Percentiles rank a stretch among this genome's conserved stretches.
phyloP scores from a whole-genome alignment of 2,329 filamentous ascomycete genomes.

The Hypoxylon sp. region DNA sequence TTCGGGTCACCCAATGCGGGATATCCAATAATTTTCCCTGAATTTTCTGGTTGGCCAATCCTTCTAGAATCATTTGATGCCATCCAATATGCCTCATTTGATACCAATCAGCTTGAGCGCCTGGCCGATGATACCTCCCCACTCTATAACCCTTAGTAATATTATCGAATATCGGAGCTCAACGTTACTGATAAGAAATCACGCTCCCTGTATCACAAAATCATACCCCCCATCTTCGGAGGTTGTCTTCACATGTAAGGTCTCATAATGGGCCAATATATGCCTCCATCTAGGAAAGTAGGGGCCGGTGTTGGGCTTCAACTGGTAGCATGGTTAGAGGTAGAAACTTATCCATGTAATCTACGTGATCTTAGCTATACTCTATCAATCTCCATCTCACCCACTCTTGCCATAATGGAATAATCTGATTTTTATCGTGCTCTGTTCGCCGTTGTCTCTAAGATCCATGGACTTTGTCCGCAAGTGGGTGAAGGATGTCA shows the following conservation, averaged over 20 bases:
- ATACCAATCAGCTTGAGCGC: background rate
- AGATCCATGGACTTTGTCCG: background rate
- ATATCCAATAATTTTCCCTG: background rate
- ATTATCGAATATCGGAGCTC: conserved; percentile 1
- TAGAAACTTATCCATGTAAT: background rate
- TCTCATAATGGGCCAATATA: background rate
- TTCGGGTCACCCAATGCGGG: background rate
- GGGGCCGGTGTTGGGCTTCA: background rate
- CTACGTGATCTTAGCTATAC: no score
- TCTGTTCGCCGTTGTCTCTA: background rate
- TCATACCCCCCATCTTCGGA: background rate
- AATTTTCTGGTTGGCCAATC: background rate
- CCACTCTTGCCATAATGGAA: background rate
- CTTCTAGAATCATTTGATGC: background rate
- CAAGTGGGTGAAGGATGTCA: background rate
- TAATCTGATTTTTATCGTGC: background rate
- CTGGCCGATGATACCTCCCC: background rate
- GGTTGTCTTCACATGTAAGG: background rate
- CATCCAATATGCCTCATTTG: background rate
- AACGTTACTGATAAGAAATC: background rate
- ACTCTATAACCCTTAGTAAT: background rate
- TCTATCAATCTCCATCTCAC: background rate
- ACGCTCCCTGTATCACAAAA: background rate
- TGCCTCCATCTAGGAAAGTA: background rate
- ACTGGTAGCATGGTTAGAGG: background rate